Conservation (phyloP, 257 asterid species). For the Plantago elongata region DNA sequence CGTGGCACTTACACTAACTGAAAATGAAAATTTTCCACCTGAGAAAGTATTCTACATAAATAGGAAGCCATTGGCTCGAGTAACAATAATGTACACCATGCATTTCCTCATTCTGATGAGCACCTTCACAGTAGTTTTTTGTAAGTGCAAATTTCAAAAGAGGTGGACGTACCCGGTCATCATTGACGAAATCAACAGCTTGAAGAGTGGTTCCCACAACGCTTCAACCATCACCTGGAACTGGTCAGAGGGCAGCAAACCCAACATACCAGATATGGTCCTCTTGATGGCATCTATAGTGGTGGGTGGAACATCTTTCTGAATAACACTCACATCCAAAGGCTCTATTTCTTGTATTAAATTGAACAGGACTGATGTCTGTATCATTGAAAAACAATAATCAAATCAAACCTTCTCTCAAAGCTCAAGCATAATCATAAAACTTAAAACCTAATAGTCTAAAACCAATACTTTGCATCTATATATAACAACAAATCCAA, state of each 20-base stretch:
- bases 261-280: constrained; percentile 90
- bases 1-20: background rate
- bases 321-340: constrained; percentile 80
- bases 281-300: constrained; percentile 96
- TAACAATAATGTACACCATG: no score
- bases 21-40: background rate
- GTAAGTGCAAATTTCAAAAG: background rate
- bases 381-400: constrained; percentile 12
- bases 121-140: no score
- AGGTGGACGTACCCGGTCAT: constrained; percentile 76
- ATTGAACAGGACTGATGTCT: constrained; percentile 63
- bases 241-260: constrained; percentile 89
- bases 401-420: constrained; percentile 8
- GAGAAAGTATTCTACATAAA: background rate
- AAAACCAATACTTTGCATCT: background rate
- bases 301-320: constrained; percentile 77
- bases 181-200: constrained; percentile 85
- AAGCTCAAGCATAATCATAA: background rate
- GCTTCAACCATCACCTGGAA: constrained; percentile 88
- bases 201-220: constrained; percentile 85
- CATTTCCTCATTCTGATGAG: no score
- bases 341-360: constrained; percentile 89
- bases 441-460: no score
- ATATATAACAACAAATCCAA: background rate
- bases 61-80: no score